phyloP scores from a whole-genome alignment of 2,329 filamentous ascomycete genomes.

The Penicillium sp. region DNA sequence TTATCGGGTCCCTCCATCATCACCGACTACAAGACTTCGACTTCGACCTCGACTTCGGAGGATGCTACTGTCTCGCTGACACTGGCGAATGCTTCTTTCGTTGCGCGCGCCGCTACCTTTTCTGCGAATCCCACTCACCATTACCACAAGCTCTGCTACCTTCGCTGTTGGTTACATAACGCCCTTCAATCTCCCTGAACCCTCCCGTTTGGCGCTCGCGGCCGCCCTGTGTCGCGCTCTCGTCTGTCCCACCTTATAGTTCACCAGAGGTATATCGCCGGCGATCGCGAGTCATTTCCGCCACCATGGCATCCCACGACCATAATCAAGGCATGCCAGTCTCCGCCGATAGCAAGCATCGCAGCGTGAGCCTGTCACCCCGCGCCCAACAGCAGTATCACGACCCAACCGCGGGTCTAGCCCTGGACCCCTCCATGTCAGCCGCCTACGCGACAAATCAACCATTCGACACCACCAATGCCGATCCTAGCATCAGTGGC shows the following conservation, averaged over 20 bases:
- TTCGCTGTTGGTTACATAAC: neutral
- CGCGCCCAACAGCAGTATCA: slow-evolving; percentile 46
- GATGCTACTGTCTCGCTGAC: slow-evolving; percentile 9
- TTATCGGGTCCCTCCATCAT: slow-evolving; percentile 9
- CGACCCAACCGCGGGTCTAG: slow-evolving; percentile 33
- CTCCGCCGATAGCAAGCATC: slow-evolving; percentile 39
- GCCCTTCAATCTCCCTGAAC: slow-evolving; percentile 5
- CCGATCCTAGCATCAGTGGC: slow-evolving; percentile 29
- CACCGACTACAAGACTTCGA: neutral
- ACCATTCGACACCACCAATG: slow-evolving; percentile 33
- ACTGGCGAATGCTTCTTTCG: neutral
- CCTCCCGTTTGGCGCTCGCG: slow-evolving; percentile 7
- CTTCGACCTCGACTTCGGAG: slow-evolving; percentile 1
- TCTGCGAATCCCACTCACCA: slow-evolving; percentile 2
- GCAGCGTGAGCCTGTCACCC: slow-evolving; percentile 46
- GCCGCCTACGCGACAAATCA: slow-evolving; percentile 35
- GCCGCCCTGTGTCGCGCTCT: slow-evolving; percentile 3
- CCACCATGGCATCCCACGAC: slow-evolving; percentile 37
- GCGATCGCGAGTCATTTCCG: neutral
- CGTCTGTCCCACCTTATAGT: neutral
- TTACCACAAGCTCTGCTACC: neutral
- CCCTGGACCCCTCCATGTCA: slow-evolving; percentile 40
- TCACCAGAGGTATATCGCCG: slow-evolving; percentile 1
- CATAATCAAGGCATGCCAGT: slow-evolving; percentile 36
- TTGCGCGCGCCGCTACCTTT: neutral